Base-by-base conservation (phyloP, 1,139 yeast genomes). In the Yamadazyma epiphylla region DNA sequence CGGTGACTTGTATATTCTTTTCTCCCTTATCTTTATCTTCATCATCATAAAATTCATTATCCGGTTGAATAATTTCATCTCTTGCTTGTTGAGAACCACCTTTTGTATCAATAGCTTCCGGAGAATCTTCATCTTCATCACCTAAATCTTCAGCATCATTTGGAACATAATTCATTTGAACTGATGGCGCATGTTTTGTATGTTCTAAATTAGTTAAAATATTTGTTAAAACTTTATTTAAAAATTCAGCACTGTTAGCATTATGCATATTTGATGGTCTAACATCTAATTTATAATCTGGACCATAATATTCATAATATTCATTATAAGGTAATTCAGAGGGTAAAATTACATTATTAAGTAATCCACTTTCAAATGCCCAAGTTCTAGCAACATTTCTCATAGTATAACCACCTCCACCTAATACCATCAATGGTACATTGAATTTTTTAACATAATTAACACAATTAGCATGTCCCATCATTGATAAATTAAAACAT, bases 391-490 rank as follows among this genome's bases (percentile, higher is more conserved):
- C 88, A 27, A 91, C 98, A 55, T 91, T 91, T 56, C 97, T 74
- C 84, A 91, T 91, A 12, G 97, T 91, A 60, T 91, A 91, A 19
- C 98, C 98, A 32, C 98, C 98, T 21, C 98, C 98, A 16, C 98
- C 98, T 10, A 91, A 61, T 9, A 91, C 96, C 55, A 91, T 64
- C 76, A 87, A 69, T 5, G 97, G 97, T 3, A 91, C 65, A 5
- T 89, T 88, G 55, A 89, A 89, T 14, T 89, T 74, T 51, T 83
- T 84, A 33, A 89, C 80, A 55, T 78, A 89, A 42, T 80, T 77
- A 20, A 89, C 94, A 63, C 98, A 91, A 53, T 88, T 95, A 4
- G 96, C 97, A 53, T 89, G 97, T 0, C 95, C 98, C 29, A 76
- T 70, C 51, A 89, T 88, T 41, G 89, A 87, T 34, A 91, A 68